A percentile compares a stretch with the other conserved stretches of the same genome.
These are phyloP conservation scores for Trichaptum fuscoviolaceum DNA, from an alignment of 768 basidiomycete species.

Conservation along the genomic window DNA sequence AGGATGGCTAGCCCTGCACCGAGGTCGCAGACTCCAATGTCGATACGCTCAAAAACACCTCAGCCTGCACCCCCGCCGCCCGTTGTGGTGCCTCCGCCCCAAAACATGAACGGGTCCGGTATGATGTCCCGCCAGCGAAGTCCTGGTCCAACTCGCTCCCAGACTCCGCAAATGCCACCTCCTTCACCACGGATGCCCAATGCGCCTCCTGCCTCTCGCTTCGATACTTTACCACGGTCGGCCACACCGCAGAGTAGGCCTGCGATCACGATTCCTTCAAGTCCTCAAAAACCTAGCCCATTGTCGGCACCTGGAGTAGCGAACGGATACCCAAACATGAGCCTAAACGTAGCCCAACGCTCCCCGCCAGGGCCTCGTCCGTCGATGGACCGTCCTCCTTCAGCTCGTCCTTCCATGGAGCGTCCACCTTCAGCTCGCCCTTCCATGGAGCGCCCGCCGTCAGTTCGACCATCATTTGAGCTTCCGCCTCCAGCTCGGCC, in stretches of 20 bases:
- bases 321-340: neutral
- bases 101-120: neutral
- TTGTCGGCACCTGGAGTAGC: neutral
- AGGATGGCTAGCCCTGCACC: neutral
- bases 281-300: neutral
- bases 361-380: neutral
- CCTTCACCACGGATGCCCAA: neutral
- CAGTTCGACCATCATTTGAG: slow-evolving; percentile 3
- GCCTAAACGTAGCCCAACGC: neutral
- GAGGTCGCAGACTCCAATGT: neutral
- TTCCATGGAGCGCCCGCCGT: slow-evolving; percentile 9
- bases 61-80: neutral
- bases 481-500: slow-evolving; percentile 6
- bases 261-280: neutral
- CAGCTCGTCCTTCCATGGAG: neutral
- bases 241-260: neutral
- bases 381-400: neutral
- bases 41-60: neutral
- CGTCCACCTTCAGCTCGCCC: slow-evolving; percentile 17
- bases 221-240: neutral
- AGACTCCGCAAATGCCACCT: neutral
- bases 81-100: neutral
- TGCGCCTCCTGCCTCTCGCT: neutral
- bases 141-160: neutral
- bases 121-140: slow-evolving; percentile 1